Percentiles rank a stretch among this genome's conserved stretches.
These are phyloP conservation scores for Penicillium cataractarum DNA, from an alignment of 495 filamentous ascomycete genomes.

Conservation along the genomic window DNA sequence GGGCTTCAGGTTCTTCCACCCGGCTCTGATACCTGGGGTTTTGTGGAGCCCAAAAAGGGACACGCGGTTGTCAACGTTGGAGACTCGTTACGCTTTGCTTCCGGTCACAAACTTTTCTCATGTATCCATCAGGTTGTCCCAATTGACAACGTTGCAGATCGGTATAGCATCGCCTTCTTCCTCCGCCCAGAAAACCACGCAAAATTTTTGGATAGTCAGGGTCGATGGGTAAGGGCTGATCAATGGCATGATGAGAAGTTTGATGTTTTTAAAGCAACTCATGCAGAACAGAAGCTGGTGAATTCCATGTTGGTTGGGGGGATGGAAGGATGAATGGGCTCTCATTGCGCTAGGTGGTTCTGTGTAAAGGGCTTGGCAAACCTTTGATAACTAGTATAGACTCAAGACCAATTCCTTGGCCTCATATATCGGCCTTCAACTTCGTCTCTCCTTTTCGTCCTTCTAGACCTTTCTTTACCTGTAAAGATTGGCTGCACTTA, in stretches of 20 bases:
- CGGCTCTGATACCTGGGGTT: background rate
- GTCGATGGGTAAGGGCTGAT: background rate
- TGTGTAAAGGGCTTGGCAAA: too few relatives aligned
- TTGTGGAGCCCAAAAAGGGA: background rate
- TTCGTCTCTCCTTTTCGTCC: too few relatives aligned
- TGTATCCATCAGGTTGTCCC: background rate
- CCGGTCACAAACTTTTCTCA: background rate
- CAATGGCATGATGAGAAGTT: background rate
- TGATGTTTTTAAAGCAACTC: background rate
- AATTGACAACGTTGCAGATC: background rate
- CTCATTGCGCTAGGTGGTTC: too few relatives aligned
- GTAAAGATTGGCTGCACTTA: too few relatives aligned
- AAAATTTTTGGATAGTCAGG: background rate
- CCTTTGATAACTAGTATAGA: too few relatives aligned
- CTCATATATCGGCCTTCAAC: too few relatives aligned
- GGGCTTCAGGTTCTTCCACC: background rate
- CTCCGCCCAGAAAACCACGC: background rate
- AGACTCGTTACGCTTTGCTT: background rate
- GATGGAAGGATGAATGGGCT: too few relatives aligned
- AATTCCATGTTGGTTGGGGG: too few relatives aligned
- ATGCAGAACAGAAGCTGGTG: background rate
- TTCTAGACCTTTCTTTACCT: too few relatives aligned
- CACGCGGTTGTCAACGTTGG: background rate
- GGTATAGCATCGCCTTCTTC: background rate
- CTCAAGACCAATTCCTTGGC: too few relatives aligned